Conservation (phyloP, 768 basidiomycete species). For the Boletus rex-veris region DNA sequence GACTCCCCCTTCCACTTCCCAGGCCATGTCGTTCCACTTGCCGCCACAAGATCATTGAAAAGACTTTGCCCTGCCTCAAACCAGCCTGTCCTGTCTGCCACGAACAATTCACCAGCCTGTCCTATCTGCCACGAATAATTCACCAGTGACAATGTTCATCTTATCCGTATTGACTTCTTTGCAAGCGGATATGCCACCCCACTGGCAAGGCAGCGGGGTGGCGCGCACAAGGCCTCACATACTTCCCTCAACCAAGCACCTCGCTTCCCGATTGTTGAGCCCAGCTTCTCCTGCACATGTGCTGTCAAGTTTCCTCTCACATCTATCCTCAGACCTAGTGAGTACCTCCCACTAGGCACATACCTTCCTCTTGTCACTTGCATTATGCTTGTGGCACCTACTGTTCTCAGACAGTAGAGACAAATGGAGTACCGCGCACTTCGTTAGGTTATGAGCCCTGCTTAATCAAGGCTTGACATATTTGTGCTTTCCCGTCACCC, state of each 20-base stretch:
- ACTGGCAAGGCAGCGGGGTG: conserved; percentile 42
- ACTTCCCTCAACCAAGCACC: conserved; percentile 40
- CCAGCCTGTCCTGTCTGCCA: conserved; percentile 86
- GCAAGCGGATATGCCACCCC: conserved; percentile 69
- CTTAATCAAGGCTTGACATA: too few species aligned
- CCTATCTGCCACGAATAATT: conserved; percentile 84
- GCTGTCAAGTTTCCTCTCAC: conserved; percentile 24
- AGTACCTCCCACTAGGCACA: too few species aligned
- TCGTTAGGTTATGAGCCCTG: too few species aligned
- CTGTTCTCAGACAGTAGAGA: too few species aligned
- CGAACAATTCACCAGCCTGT: conserved; percentile 63
- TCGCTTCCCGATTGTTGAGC: conserved; percentile 45
- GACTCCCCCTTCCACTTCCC: conserved; percentile 1
- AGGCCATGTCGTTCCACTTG: conserved; percentile 80
- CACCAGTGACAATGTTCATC: conserved; percentile 58
- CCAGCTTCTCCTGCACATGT: conserved; percentile 38
- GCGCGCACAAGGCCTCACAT: conserved; percentile 46
- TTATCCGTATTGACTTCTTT: conserved; percentile 76
- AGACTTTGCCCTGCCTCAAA: conserved; percentile 64
- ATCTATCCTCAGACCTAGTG: too few species aligned
- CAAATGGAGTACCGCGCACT: too few species aligned
- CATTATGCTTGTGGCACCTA: too few species aligned
- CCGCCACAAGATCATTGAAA: conserved; percentile 78
- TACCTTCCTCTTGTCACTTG: too few species aligned
- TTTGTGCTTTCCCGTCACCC: too few species aligned